Evolutionary conservation across 2,329 filamentous ascomycete genomes (phyloP), one percentile per base, ranked within the genome.

Genomic region (Myotisia sp.): DNA sequence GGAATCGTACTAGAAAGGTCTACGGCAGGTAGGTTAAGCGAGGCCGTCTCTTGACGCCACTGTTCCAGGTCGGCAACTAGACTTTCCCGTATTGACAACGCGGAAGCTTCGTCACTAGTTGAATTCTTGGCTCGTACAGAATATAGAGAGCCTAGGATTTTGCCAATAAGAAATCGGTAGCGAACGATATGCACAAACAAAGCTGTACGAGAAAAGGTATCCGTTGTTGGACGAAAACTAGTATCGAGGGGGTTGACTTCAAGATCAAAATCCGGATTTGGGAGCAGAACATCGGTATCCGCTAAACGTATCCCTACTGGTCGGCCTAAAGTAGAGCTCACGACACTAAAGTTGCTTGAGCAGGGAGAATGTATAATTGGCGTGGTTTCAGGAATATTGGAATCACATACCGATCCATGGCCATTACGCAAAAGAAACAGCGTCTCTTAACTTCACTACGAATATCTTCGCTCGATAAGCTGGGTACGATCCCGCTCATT

Each of bases 371-470:
- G 18, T 20, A 31, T 31, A 18, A 21, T 9, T 5, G n/a, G n/a
- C n/a, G n/a, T n/a, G n/a, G 10, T 38, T 35, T 31, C 26, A 33
- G 17, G 13, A 19, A 14, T 6, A 30, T 7, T 20, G 6, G 24
- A n/a, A 10, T 12, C 31, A 19, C 54, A 6, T 54, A 53, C 23
- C 57, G 44, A 36, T 62, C 60, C 40, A 62, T 47, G 1, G 53
- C 52, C 2, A 63, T 49, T 1, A 62, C 48, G 35, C 55, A 61
- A 59, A 62, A 64, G 34, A 64, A 64, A 22, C 59, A 63, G 6
- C 59, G 37, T 3, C 57, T 42, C 4, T 52, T 51, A 0, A 55
- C 48, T 39, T 63, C 59, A 28, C 33, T 39, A 6, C 27, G 29
- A 29, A 36, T 33, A 5, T 7, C 14, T 16, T 27, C 27, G n/a